Evolutionary conservation across 2,329 filamentous ascomycete species (phyloP).

Genomic region (Stemphylium beticola): DNA sequence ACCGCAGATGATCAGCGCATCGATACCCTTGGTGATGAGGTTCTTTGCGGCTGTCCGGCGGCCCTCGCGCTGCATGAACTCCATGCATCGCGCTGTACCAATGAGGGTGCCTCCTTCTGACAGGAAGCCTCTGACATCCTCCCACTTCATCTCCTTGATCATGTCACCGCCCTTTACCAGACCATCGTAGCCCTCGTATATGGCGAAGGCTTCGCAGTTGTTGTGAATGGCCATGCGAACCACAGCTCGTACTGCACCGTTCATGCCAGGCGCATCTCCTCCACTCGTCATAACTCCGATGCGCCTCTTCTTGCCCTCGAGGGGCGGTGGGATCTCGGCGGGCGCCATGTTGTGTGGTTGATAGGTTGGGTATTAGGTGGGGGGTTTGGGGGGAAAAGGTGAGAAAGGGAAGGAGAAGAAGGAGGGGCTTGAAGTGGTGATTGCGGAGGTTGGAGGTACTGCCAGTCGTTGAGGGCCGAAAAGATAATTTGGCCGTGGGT

Average conservation of each 20-base stretch:
- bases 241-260: constrained; percentile 85
- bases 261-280: constrained; percentile 95
- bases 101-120: constrained; percentile 95
- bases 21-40: constrained; percentile 89
- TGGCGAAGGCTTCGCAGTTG: constrained; percentile 57
- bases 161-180: constrained; percentile 86
- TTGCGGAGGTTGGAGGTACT: constrained; percentile 13
- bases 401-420: constrained; percentile 3
- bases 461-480: constrained; percentile 11
- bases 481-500: constrained; percentile 21
- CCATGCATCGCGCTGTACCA: constrained; percentile 90
- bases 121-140: constrained; percentile 92
- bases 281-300: constrained; percentile 95
- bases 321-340: constrained; percentile 41
- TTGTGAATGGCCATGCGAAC: constrained; percentile 90
- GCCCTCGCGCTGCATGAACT: constrained; percentile 87
- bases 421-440: constrained; percentile 2
- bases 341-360: constrained; percentile 34
- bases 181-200: constrained; percentile 94
- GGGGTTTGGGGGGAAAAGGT: background rate
- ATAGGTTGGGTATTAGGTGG: constrained; percentile 5
- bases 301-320: constrained; percentile 61
- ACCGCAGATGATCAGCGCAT: constrained; percentile 94
- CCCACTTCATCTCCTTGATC: constrained; percentile 88
- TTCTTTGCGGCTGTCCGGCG: constrained; percentile 89